These are phyloP conservation scores for Rhododendron griersonianum DNA, from an alignment of 148 eudicot genomes.

Conservation along the genomic window DNA sequence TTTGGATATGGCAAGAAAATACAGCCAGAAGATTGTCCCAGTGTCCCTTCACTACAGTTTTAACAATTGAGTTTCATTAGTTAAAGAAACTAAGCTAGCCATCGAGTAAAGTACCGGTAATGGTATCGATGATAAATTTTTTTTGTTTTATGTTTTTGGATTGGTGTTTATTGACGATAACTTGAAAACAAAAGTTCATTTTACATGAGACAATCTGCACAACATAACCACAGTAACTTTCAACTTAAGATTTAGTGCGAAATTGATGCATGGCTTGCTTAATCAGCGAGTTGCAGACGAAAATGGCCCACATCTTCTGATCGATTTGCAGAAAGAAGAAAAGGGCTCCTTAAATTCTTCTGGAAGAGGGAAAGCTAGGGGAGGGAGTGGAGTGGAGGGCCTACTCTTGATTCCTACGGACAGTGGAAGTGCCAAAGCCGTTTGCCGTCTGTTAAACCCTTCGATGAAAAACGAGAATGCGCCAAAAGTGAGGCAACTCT, in stretches of 20 bases:
- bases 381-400: slow-evolving; percentile 37
- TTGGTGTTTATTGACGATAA: too few relatives aligned
- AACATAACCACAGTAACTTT: neutral
- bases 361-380: slow-evolving; percentile 56
- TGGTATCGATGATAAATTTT: too few relatives aligned
- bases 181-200: too few relatives aligned
- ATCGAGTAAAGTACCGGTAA: too few relatives aligned
- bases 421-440: slow-evolving; percentile 63
- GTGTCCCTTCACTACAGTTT: too few relatives aligned
- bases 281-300: slow-evolving; percentile 11
- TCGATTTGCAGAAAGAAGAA: slow-evolving; percentile 45
- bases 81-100: too few relatives aligned
- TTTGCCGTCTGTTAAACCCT: slow-evolving; percentile 67
- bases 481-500: slow-evolving; percentile 83
- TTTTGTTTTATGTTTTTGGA: too few relatives aligned
- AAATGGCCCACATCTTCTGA: slow-evolving; percentile 26
- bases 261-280: neutral
- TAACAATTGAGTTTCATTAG: too few relatives aligned
- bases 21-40: slow-evolving; percentile 43
- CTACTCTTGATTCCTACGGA: slow-evolving; percentile 17
- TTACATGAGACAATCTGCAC: too few relatives aligned
- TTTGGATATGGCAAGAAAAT: too few relatives aligned
- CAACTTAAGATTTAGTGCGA: neutral
- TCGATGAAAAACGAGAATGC: slow-evolving; percentile 76
- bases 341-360: slow-evolving; percentile 52